Conservation (phyloP, 2,329 filamentous ascomycete species). For the Cladosporium colombiae region DNA sequence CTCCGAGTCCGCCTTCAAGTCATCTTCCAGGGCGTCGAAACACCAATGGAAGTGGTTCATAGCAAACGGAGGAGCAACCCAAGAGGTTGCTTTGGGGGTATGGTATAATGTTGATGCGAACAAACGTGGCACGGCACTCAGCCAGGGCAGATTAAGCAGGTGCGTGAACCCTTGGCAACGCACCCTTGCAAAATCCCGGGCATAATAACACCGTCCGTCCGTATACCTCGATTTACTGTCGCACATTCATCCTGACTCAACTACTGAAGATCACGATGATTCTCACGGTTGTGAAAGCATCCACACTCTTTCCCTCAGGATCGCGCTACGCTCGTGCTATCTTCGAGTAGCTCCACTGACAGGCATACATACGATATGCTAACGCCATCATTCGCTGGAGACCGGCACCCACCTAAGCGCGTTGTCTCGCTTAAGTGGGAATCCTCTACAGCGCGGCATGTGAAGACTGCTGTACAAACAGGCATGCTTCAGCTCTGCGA, state of each 20-base stretch:
- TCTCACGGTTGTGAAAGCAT: background rate
- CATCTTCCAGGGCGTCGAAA: background rate
- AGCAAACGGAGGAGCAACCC: background rate
- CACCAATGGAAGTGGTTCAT: background rate
- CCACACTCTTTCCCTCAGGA: background rate
- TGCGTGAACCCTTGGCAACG: background rate
- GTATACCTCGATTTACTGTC: background rate
- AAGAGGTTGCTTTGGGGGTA: background rate
- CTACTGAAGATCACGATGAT: background rate
- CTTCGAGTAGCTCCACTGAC: background rate
- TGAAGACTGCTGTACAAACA: background rate
- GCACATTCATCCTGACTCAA: background rate
- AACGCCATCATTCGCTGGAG: background rate
- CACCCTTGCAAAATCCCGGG: background rate
- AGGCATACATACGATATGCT: background rate
- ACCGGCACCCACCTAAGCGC: background rate
- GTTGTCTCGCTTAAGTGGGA: background rate
- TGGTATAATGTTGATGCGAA: background rate
- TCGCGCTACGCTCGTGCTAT: background rate
- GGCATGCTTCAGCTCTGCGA: background rate
- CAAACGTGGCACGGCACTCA: background rate
- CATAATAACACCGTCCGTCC: background rate
- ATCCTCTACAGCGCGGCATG: background rate
- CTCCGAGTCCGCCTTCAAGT: background rate
- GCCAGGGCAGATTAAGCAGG: background rate